Base-by-base conservation (phyloP, 768 basidiomycete genomes). In the Phallus indusiatus region DNA sequence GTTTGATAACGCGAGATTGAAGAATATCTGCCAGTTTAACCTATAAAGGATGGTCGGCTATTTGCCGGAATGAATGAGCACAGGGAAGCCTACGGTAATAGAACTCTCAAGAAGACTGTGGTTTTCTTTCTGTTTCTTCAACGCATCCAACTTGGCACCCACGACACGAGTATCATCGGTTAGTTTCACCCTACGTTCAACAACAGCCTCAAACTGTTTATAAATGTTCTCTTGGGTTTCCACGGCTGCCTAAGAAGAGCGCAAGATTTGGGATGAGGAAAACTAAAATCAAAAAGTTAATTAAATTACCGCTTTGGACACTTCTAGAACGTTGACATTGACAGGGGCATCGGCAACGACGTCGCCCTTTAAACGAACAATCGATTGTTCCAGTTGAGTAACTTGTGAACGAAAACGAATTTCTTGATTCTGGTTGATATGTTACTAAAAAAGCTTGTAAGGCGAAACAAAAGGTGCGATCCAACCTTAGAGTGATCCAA, bases 261-360 rank as follows among this genome's bases (percentile, higher is more conserved):
- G 28, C 52, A 48, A 59, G 5, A 47, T 22, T 10, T 47, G 36
- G 8, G 36, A 8, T 37, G 9, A 8, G 36, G 36, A 37, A 37
- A 37, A 8, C n/a, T n/a, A n/a, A n/a, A 28, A 28, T 28, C 7
- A 28, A 28, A 42, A 42, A 42, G 12, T 42, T 14, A 33, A 37
- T 33, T 20, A 36, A 59, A 33, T 67, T 78, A 84, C 86, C 64
- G 75, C 68, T 67, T 82, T 80, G 5, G 77, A 80, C 11, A 70
- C 74, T 60, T 84, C 74, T 14, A 88, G 71, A 14, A 77, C 79
- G 20, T 78, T 73, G n/a, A 88, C 74, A 64, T 79, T 78, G 7
- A 79, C 80, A 1, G 87, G 85, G 68, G 86, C 72, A 12, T 87
- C 85, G 18, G 88, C 85, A 59, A 85, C 86, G 12, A 78, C 76